These are phyloP conservation scores for Primulina huaijiensis DNA, from an alignment of 257 asterid genomes.

Conservation along the genomic window DNA sequence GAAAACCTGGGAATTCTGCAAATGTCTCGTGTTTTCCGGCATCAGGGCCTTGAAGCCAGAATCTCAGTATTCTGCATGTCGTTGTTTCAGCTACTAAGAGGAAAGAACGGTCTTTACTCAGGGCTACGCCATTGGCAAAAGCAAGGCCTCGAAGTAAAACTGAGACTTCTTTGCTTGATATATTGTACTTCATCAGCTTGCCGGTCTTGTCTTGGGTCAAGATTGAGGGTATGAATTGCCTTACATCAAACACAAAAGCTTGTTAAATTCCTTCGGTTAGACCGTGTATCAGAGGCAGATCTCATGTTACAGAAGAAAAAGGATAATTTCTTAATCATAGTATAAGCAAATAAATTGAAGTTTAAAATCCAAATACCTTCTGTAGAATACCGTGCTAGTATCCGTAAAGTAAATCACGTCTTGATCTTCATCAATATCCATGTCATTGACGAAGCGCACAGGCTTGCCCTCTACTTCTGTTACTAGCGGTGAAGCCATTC, in stretches of 20 bases:
- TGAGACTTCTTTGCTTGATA: conserved; percentile 42
- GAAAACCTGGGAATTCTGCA: conserved; percentile 55
- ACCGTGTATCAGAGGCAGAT: too few relatives aligned
- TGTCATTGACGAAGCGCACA: conserved; percentile 58
- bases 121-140: conserved; percentile 71
- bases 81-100: conserved; percentile 48
- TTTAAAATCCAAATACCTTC: conserved; percentile 41
- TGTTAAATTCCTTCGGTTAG: too few relatives aligned
- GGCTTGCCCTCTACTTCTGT: conserved; percentile 54
- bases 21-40: conserved; percentile 46
- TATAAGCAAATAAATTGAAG: neutral
- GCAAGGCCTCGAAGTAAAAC: conserved; percentile 49
- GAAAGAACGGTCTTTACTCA: conserved; percentile 52
- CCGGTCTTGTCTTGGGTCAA: conserved; percentile 57
- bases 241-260: conserved; percentile 12
- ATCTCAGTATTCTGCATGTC: conserved; percentile 34
- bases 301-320: neutral
- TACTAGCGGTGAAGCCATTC: conserved; percentile 45
- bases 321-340: neutral
- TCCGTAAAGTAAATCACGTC: conserved; percentile 64
- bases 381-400: conserved; percentile 48
- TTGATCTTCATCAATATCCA: conserved; percentile 63
- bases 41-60: conserved; percentile 57
- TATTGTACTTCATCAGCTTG: conserved; percentile 56
- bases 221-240: conserved; percentile 47